A percentile compares a stretch with the other conserved stretches of the same genome.
These are phyloP conservation scores for Coniosporium apollinis DNA, from an alignment of 495 filamentous ascomycete species.

Conservation along the genomic window DNA sequence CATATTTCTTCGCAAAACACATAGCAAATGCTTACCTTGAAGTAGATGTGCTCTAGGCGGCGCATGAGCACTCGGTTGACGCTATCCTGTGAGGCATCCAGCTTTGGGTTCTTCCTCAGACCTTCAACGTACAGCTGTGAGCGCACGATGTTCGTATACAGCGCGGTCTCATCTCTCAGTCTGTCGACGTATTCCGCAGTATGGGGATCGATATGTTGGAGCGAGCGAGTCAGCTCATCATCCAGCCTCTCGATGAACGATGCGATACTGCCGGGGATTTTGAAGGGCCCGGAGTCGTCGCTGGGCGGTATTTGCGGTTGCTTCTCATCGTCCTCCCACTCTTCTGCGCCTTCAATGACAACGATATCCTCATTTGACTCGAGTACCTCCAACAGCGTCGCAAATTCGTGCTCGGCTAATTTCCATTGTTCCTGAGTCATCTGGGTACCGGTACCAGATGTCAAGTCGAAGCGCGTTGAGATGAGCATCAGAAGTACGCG, in stretches of 20 bases:
- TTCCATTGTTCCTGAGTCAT: conserved; percentile 99
- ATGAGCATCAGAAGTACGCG: conserved; percentile 83
- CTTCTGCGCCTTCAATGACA: conserved; percentile 79
- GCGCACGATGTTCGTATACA: conserved; percentile 84
- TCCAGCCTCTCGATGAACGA: conserved; percentile 92
- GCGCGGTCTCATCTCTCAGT: conserved; percentile 72
- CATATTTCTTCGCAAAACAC: too few relatives aligned
- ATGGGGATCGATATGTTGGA: conserved; percentile 95
- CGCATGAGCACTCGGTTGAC: conserved; percentile 86
- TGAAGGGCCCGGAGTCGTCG: conserved; percentile 64
- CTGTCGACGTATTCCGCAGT: conserved; percentile 97
- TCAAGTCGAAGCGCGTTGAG: conserved; percentile 87
- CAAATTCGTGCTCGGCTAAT: conserved; percentile 71
- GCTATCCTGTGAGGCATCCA: conserved; percentile 62
- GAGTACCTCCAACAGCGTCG: conserved; percentile 57
- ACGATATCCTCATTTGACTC: conserved; percentile 62
- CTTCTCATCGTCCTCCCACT: conserved; percentile 99
- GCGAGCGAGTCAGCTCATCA: conserved; percentile 88
- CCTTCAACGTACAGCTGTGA: conserved; percentile 74
- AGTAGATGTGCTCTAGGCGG: conserved; percentile 92
- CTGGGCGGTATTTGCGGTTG: conserved; percentile 51
- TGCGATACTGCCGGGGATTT: conserved; percentile 82
- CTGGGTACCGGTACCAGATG: conserved; percentile 59
- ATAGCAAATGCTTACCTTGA: conserved; percentile 78
- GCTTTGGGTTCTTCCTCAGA: conserved; percentile 49